Base-by-base conservation (phyloP, 1,284 basidiomycete species). In the Microbotryomycetes sp. region DNA sequence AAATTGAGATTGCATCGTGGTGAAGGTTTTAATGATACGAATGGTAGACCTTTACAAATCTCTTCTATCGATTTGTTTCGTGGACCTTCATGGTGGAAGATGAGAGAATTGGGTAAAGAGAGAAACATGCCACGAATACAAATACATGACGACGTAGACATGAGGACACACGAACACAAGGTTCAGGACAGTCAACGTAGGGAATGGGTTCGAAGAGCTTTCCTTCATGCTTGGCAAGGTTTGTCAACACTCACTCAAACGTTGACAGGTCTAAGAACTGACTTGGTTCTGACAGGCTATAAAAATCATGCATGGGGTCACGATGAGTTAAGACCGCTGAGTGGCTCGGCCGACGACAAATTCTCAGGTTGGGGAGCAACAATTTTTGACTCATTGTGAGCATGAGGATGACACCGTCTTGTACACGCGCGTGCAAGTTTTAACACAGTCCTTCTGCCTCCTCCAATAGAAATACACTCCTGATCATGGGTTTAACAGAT, bases 331-430 rank as follows among this genome's bases (percentile, higher is more conserved):
- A 69, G 73, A 16, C 79, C 84, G 1, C 70, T 83, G 1, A n/a
- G 47, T n/a, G 54, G n/a, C 25, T 48, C 73, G 2, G 71, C 71
- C 32, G 71, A 71, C 19, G 71, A 76, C 70, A 73, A 74, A 68
- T 75, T 84, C 70, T 84, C 84, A 71, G 84, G 88, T 7, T 96
- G 92, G 92, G 90, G 89, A 15, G 86, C 92, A 0, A 86, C 87
- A 1, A 81, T 85, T 56, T 81, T 67, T 58, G 74, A 75, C 64
- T 6, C 81, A 96, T 19, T 42, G 36, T 42, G 36, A 42, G 36
- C 19, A 19, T n/a, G n/a, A n/a, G n/a, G n/a, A n/a, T n/a, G n/a
- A n/a, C n/a, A n/a, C n/a, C n/a, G n/a, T n/a, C n/a, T n/a, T n/a
- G n/a, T n/a, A n/a, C n/a, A 19, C 36, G 36, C 36, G 36, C 19